These are phyloP conservation scores for Sutorius eximius DNA, from an alignment of 1,284 basidiomycete species.

Conservation along the genomic window DNA sequence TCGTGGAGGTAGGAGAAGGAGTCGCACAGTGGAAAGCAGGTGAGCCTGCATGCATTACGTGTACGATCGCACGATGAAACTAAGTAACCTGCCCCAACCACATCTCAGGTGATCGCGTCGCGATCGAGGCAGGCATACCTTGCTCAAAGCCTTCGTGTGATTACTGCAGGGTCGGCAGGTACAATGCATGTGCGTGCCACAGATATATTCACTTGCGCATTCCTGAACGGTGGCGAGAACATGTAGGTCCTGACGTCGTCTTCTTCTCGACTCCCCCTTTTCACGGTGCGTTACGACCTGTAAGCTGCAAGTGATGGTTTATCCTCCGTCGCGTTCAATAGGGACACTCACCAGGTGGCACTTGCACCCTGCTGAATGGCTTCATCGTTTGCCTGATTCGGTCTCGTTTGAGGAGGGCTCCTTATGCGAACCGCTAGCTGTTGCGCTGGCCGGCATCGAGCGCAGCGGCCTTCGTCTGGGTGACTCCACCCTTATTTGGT, in stretches of 20 bases:
- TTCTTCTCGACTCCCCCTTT: conserved; percentile 69
- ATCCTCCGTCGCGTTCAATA: conserved; percentile 22
- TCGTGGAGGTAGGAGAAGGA: conserved; percentile 58
- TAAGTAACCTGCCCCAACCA: not conserved
- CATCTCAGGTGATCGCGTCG: conserved; percentile 55
- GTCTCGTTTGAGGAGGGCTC: conserved; percentile 65
- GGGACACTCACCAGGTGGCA: conserved; percentile 62
- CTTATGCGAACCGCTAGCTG: conserved; percentile 61
- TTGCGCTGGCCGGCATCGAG: conserved; percentile 63
- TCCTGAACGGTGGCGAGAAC: conserved; percentile 5
- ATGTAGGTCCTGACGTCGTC: conserved; percentile 50
- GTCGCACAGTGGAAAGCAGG: conserved; percentile 62
- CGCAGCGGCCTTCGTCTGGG: conserved; percentile 60
- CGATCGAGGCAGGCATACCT: conserved; percentile 63
- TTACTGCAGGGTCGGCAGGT: conserved; percentile 56
- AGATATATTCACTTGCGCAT: not conserved
- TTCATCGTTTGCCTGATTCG: conserved; percentile 56
- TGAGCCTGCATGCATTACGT: conserved; percentile 14
- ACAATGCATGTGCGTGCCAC: conserved; percentile 50
- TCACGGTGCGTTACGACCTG: conserved; percentile 43
- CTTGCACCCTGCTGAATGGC: conserved; percentile 63
- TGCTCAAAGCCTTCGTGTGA: conserved; percentile 60
- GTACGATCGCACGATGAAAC: not conserved
- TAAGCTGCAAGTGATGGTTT: not conserved
- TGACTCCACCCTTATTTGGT: conserved; percentile 61